These are phyloP conservation scores for Letharia columbiana DNA, from an alignment of 495 filamentous ascomycete species.

Conservation along the genomic window DNA sequence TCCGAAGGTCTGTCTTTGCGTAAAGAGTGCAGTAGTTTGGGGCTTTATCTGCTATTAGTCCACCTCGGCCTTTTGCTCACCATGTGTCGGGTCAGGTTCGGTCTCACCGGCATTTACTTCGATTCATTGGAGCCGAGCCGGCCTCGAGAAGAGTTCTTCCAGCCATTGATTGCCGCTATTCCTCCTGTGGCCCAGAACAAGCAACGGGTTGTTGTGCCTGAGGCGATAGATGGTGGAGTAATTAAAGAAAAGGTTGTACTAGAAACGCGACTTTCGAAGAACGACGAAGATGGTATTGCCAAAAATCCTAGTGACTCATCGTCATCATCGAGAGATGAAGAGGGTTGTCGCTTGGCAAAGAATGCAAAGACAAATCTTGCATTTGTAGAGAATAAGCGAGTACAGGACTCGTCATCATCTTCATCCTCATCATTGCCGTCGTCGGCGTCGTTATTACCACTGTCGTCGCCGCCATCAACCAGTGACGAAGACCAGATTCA, in stretches of 20 bases:
- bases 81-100: constrained; percentile 17
- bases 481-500: not conserved
- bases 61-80: not conserved
- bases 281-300: not conserved
- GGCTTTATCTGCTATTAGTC: not conserved
- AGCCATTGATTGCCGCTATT: constrained; percentile 7
- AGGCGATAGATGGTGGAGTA: not conserved
- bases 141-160: constrained; percentile 6
- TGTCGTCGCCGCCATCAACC: not conserved
- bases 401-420: not conserved
- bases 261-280: not conserved
- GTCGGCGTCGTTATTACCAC: not conserved
- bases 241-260: not conserved
- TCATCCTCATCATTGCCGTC: not conserved
- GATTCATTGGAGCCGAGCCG: constrained; percentile 11
- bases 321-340: constrained; percentile 7
- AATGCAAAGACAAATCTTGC: not conserved
- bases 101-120: constrained; percentile 17
- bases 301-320: not conserved
- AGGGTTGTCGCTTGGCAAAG: not conserved
- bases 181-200: not conserved
- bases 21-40: not conserved
- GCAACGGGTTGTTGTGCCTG: not conserved
- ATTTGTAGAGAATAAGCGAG: not conserved
- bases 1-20: not conserved